phyloP scores from a whole-genome alignment of 169 alveolate genomes.

The Eimeria acervulina region DNA sequence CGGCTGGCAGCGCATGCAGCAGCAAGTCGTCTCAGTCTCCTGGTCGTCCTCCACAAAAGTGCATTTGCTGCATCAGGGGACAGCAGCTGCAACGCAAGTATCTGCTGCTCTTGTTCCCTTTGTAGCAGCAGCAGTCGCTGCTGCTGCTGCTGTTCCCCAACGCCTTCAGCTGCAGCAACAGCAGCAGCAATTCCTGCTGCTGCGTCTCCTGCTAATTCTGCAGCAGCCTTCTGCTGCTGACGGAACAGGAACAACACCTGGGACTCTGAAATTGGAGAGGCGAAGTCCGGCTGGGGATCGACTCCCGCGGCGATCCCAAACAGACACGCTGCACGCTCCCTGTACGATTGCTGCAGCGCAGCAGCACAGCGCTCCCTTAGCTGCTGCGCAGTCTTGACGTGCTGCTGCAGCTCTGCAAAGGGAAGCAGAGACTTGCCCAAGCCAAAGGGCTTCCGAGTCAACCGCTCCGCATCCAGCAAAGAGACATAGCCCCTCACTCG shows the following conservation, averaged over 20 bases:
- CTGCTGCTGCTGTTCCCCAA: conserved; percentile 50
- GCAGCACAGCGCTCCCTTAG: conserved; percentile 63
- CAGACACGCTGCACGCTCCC: conserved; percentile 79
- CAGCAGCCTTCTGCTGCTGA: conserved; percentile 67
- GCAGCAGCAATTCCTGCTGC: not conserved
- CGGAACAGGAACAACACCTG: conserved; percentile 61
- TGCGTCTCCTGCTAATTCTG: conserved; percentile 41
- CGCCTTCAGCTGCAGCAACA: not conserved
- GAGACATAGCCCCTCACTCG: conserved; percentile 70
- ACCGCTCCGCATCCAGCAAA: conserved; percentile 77
- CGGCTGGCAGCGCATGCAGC: conserved; percentile 76
- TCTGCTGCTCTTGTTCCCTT: conserved; percentile 46
- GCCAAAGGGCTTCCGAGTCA: conserved; percentile 78
- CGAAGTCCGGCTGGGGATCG: conserved; percentile 74
- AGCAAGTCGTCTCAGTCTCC: conserved; percentile 61
- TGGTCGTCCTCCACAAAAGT: conserved; percentile 63
- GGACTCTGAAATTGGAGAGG: conserved; percentile 45
- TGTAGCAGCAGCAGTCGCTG: conserved; percentile 42
- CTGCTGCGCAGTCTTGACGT: conserved; percentile 61
- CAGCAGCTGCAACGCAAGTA: conserved; percentile 71
- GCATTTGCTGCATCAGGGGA: conserved; percentile 66
- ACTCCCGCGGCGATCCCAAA: conserved; percentile 79
- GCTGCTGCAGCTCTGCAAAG: conserved; percentile 75
- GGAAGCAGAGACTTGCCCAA: conserved; percentile 67
- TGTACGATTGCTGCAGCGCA: conserved; percentile 82